phyloP scores from a whole-genome alignment of 1,139 yeast genomes.

The Taiozyma sp. region DNA sequence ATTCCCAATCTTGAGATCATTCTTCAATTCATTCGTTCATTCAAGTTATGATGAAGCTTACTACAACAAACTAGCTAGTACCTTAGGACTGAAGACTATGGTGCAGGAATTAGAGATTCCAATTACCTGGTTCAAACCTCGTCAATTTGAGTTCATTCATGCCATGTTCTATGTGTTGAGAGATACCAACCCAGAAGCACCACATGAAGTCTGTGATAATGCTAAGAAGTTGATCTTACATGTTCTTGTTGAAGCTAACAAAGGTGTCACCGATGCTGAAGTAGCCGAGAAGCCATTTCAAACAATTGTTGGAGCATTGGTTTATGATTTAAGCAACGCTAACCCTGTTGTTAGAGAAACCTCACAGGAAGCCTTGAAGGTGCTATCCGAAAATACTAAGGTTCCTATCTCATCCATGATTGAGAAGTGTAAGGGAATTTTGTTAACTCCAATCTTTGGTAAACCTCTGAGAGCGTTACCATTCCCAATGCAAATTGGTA shows the following conservation, averaged over 20 bases:
- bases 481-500: conserved; percentile 98
- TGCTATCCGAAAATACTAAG: conserved; percentile 64
- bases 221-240: conserved; percentile 66
- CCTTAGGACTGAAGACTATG: conserved; percentile 74
- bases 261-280: conserved; percentile 52
- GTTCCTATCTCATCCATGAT: conserved; percentile 72
- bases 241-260: conserved; percentile 62
- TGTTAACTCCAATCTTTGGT: conserved; percentile 91
- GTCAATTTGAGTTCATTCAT: conserved; percentile 82
- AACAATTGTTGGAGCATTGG: conserved; percentile 80
- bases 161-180: conserved; percentile 86
- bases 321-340: conserved; percentile 89
- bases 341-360: conserved; percentile 79
- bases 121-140: conserved; percentile 62
- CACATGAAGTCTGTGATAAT: conserved; percentile 66
- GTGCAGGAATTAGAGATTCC: conserved; percentile 67
- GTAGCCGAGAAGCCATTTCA: conserved; percentile 72
- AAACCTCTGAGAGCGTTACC: conserved; percentile 96
- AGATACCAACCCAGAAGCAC: conserved; percentile 89
- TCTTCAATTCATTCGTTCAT: conserved; percentile 83
- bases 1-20: conserved; percentile 70
- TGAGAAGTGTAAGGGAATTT: conserved; percentile 75
- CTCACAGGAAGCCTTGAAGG: conserved; percentile 66
- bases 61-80: conserved; percentile 84
- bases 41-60: conserved; percentile 88